Evolutionary conservation across 768 basidiomycete genomes (phyloP).

Genomic region (Leccinellum luteum): DNA sequence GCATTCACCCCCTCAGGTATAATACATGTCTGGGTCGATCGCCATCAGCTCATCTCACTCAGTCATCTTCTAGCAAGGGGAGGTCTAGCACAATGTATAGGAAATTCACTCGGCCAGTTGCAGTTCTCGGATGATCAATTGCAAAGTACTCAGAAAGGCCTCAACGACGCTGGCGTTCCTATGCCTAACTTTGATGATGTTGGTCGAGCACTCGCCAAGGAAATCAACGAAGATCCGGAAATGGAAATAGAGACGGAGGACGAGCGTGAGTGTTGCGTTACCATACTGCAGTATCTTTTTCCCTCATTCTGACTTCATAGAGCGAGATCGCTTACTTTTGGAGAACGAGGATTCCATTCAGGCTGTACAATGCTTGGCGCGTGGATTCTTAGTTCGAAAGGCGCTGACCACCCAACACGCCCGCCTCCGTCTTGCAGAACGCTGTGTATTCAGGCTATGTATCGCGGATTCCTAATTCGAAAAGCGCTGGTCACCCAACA

Average conservation of each 20-base stretch:
- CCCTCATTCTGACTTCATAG: conserved; percentile 37
- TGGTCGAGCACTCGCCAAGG: conserved; percentile 79
- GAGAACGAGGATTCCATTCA: conserved; percentile 76
- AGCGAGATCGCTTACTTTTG: conserved; percentile 75
- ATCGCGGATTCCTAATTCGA: conserved; percentile 67
- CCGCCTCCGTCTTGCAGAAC: conserved; percentile 62
- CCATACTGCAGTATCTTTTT: neutral
- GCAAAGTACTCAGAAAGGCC: conserved; percentile 84
- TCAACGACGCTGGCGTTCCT: conserved; percentile 83
- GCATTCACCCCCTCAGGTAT: conserved; percentile 93
- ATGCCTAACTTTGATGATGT: conserved; percentile 94
- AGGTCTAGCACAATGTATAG: conserved; percentile 86
- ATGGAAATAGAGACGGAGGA: conserved; percentile 61
- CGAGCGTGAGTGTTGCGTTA: conserved; percentile 62
- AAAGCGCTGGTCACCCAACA: conserved; percentile 53
- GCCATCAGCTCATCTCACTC: conserved; percentile 12
- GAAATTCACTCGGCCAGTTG: conserved; percentile 88
- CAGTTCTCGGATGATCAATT: conserved; percentile 97
- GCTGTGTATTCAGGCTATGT: conserved; percentile 69
- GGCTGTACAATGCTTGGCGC: conserved; percentile 63
- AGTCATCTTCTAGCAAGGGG: conserved; percentile 91
- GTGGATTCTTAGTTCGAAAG: conserved; percentile 69
- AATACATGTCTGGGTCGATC: neutral
- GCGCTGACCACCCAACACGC: conserved; percentile 51
- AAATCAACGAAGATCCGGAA: conserved; percentile 88